Conservation (phyloP, 306 rosid species). For the Leucaena leucocephala region DNA sequence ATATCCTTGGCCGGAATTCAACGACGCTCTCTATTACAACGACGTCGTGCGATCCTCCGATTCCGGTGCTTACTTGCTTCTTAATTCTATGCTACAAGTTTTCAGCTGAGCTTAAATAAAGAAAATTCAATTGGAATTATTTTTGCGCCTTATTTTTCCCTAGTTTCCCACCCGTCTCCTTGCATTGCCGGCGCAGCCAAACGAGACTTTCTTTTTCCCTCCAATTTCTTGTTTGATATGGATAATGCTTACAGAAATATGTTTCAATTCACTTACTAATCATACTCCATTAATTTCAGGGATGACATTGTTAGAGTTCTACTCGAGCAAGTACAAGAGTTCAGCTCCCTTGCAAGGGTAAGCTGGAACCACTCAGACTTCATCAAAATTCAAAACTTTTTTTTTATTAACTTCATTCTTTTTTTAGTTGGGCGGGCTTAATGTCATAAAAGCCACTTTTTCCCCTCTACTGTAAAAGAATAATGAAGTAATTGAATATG, state of each 20-base stretch:
- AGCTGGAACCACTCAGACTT: conserved; percentile 15
- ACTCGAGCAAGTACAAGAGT: conserved; percentile 68
- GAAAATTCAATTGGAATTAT: neutral
- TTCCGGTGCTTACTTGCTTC: conserved; percentile 49
- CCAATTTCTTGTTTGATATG: neutral
- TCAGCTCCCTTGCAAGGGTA: conserved; percentile 93
- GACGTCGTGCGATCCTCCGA: conserved; percentile 76
- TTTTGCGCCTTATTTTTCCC: too few species aligned
- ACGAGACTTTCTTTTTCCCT: neutral
- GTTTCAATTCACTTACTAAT: neutral
- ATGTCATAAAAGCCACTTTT: neutral
- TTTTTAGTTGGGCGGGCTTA: neutral
- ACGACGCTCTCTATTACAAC: conserved; percentile 74
- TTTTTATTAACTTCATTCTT: neutral
- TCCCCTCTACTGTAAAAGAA: neutral
- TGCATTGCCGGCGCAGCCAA: neutral
- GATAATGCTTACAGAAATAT: neutral
- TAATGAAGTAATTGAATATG: neutral
- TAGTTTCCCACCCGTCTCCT: too few species aligned
- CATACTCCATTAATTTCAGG: conserved; percentile 45
- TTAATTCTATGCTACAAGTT: neutral
- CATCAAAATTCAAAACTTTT: neutral
- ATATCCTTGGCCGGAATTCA: conserved; percentile 73
- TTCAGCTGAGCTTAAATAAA: neutral
- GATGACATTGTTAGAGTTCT: conserved; percentile 65